phyloP scores from a whole-genome alignment of 1,284 basidiomycete species.

The Leccinum subrobustum region DNA sequence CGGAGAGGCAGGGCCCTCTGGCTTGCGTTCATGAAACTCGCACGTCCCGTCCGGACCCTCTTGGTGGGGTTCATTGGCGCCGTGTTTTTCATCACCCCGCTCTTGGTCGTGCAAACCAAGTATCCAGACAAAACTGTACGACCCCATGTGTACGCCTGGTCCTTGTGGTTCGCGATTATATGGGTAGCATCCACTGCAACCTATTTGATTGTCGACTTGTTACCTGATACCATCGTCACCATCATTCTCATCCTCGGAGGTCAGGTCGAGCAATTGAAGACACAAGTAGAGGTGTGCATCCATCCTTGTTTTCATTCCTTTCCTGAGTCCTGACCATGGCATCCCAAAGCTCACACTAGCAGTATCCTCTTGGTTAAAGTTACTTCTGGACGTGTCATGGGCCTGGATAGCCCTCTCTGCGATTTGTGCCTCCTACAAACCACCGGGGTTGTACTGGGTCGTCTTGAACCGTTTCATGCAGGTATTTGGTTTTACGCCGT shows the following conservation, averaged over 20 bases:
- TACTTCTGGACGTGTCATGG: conserved; percentile 63
- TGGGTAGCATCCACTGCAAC: conserved; percentile 67
- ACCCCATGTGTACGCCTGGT: conserved; percentile 65
- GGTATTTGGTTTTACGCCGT: conserved; percentile 33
- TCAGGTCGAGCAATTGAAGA: conserved; percentile 62
- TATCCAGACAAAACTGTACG: conserved; percentile 49
- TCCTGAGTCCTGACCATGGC: not conserved
- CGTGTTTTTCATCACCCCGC: conserved; percentile 64
- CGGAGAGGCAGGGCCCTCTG: conserved; percentile 56
- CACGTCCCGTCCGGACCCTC: conserved; percentile 55
- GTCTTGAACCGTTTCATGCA: conserved; percentile 70
- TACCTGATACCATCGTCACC: conserved; percentile 57
- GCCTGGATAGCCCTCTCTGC: conserved; percentile 70
- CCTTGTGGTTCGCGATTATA: conserved; percentile 66
- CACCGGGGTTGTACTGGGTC: conserved; percentile 65
- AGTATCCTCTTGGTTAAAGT: conserved; percentile 68
- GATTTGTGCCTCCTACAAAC: conserved; percentile 54
- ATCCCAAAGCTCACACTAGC: conserved; percentile 59
- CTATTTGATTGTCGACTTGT: conserved; percentile 60
- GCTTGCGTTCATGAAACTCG: conserved; percentile 66
- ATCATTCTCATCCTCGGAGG: conserved; percentile 56
- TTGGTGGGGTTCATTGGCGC: conserved; percentile 56
- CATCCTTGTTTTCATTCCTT: not conserved
- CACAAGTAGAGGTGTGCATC: conserved; percentile 58
- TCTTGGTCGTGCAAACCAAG: conserved; percentile 63